These are phyloP conservation scores for Fusarium subglutinans DNA, from an alignment of 2,329 filamentous ascomycete species.

Conservation along the genomic window DNA sequence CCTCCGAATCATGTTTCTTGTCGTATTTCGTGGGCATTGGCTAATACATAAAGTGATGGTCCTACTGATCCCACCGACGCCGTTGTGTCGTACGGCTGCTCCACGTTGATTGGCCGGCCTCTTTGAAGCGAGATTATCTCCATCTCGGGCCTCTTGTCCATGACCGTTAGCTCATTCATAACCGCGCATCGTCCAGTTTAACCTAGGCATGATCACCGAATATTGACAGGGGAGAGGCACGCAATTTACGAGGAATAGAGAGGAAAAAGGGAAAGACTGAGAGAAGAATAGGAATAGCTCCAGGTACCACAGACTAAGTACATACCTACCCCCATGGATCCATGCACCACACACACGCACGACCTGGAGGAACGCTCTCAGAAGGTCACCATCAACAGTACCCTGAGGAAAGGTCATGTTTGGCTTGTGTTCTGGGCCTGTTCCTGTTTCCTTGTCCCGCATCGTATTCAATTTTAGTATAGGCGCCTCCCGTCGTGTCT, in stretches of 20 bases:
- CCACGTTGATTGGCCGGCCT: slow-evolving; percentile 34
- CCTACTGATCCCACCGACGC: slow-evolving; percentile 25
- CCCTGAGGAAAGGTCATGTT: slow-evolving; percentile 10
- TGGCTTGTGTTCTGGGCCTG: slow-evolving; percentile 7
- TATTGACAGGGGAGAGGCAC: slow-evolving; percentile 9
- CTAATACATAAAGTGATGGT: slow-evolving; percentile 7
- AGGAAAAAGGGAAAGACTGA: background rate
- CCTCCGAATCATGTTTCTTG: slow-evolving; percentile 36
- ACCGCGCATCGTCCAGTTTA: slow-evolving; percentile 29
- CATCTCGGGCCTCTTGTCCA: slow-evolving; percentile 39
- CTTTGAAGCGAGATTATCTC: slow-evolving; percentile 43
- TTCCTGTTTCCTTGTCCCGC: background rate
- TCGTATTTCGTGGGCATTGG: slow-evolving; percentile 34
- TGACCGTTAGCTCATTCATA: slow-evolving; percentile 28
- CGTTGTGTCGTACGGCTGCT: slow-evolving; percentile 37
- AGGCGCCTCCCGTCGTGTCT: slow-evolving; percentile 30
- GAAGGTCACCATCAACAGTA: slow-evolving; percentile 19
- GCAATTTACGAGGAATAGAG: background rate
- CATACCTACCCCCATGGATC: slow-evolving; percentile 11
- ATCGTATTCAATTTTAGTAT: slow-evolving; percentile 36
- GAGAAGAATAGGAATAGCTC: slow-evolving; percentile 8
- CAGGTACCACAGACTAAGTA: background rate
- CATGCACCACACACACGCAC: slow-evolving; percentile 13
- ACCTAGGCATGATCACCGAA: slow-evolving; percentile 25
- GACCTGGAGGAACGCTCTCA: slow-evolving; percentile 14